These are phyloP conservation scores for Aspergillus japonicus DNA, from an alignment of 2,329 filamentous ascomycete species.

Conservation along the genomic window DNA sequence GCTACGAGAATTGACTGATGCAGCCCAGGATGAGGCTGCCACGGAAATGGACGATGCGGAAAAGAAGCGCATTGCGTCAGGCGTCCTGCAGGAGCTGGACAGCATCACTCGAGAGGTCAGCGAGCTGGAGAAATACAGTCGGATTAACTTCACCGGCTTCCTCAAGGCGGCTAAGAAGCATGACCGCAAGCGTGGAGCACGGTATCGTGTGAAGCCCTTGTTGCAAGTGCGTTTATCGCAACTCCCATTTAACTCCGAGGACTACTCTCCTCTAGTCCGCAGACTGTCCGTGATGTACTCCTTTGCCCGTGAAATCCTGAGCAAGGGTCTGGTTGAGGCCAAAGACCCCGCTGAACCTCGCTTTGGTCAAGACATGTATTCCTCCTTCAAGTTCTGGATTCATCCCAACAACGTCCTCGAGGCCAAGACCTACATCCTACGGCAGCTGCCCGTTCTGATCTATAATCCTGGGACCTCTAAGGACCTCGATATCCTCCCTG, in stretches of 20 bases:
- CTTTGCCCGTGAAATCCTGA: slow-evolving; percentile 78
- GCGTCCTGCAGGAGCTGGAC: slow-evolving; percentile 78
- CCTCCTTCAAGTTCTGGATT: slow-evolving; percentile 94
- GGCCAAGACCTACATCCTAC: slow-evolving; percentile 92
- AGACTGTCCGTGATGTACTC: slow-evolving; percentile 92
- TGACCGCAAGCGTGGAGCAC: slow-evolving; percentile 82
- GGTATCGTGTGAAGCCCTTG: slow-evolving; percentile 86
- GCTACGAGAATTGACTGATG: slow-evolving; percentile 58
- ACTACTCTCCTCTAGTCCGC: slow-evolving; percentile 86
- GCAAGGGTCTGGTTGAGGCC: slow-evolving; percentile 51
- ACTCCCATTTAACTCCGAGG: slow-evolving; percentile 91
- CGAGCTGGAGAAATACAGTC: slow-evolving; percentile 91
- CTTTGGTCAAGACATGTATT: slow-evolving; percentile 66
- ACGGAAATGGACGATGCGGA: slow-evolving; percentile 43
- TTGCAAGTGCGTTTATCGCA: slow-evolving; percentile 87
- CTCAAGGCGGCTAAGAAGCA: slow-evolving; percentile 99
- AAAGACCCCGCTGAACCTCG: slow-evolving; percentile 48
- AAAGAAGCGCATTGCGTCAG: slow-evolving; percentile 57
- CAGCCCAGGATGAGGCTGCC: slow-evolving; percentile 33
- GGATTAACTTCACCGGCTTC: slow-evolving; percentile 96
- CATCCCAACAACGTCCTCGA: slow-evolving; percentile 94
- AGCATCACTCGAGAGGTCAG: slow-evolving; percentile 84
- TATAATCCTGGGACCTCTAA: slow-evolving; percentile 86
- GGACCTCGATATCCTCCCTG: slow-evolving; percentile 71
- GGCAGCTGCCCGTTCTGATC: slow-evolving; percentile 83